These are phyloP conservation scores for Tuber microsphaerosporum DNA, from an alignment of 495 filamentous ascomycete genomes.

Conservation along the genomic window DNA sequence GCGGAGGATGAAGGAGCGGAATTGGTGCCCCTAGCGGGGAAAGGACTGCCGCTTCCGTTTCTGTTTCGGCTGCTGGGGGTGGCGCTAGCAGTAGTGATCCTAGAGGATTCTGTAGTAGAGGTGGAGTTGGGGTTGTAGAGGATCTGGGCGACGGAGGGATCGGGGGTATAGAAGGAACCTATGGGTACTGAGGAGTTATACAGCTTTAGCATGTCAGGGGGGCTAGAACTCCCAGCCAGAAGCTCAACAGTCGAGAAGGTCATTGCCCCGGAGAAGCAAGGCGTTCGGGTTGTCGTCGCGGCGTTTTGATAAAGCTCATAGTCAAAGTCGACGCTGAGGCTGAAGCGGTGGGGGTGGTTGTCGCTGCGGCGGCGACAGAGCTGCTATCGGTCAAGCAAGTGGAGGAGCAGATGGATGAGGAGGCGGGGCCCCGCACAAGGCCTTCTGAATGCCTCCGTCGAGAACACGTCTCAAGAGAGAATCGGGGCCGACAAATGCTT, in stretches of 20 bases:
- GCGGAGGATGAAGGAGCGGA: background rate
- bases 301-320: background rate
- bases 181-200: background rate
- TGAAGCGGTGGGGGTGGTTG: background rate
- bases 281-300: background rate
- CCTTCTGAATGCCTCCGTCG: constrained; percentile 23
- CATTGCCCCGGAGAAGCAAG: constrained; percentile 17
- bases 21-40: background rate
- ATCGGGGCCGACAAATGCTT: constrained; percentile 23
- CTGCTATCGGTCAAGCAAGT: background rate
- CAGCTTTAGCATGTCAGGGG: background rate
- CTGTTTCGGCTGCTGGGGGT: background rate
- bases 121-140: background rate
- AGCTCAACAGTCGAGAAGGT: constrained; percentile 12
- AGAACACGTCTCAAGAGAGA: constrained; percentile 25
- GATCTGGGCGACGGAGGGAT: background rate
- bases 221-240: background rate
- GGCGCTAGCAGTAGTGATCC: background rate
- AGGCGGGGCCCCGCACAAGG: constrained; percentile 17
- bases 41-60: background rate
- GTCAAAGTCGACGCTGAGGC: background rate
- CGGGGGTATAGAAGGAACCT: background rate
- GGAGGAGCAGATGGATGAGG: background rate
- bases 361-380: background rate
- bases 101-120: background rate